Evolutionary conservation across 1,284 basidiomycete species (phyloP).

Genomic region (Coniophora puteana): DNA sequence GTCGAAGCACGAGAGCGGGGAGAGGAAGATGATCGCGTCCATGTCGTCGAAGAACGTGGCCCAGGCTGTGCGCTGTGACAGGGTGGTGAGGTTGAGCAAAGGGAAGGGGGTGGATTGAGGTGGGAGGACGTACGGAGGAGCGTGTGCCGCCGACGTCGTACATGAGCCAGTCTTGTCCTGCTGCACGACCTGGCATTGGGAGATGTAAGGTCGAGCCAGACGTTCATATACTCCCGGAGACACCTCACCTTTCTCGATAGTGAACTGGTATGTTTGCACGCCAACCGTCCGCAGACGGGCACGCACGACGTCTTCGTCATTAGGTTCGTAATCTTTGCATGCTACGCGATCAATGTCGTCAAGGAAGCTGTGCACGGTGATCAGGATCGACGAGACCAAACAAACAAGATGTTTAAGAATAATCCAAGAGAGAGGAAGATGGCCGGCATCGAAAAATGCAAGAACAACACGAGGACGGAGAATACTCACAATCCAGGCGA

Average conservation of each 20-base stretch:
- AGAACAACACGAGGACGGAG: background rate
- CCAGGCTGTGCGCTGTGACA: conserved; percentile 59
- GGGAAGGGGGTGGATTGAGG: conserved; percentile 3
- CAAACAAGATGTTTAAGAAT: conserved; percentile 2
- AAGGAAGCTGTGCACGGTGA: conserved; percentile 42
- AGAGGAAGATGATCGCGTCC: conserved; percentile 70
- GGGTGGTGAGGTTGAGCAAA: conserved; percentile 5
- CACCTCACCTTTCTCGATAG: conserved; percentile 58
- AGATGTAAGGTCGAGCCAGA: too few relatives aligned
- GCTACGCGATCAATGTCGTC: conserved; percentile 65
- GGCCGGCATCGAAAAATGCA: conserved; percentile 1
- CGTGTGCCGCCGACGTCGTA: conserved; percentile 75
- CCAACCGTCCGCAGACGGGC: conserved; percentile 69
- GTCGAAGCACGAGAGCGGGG: conserved; percentile 68
- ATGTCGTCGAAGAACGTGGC: conserved; percentile 73
- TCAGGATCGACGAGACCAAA: background rate
- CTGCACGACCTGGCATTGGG: too few relatives aligned
- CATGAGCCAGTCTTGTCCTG: conserved; percentile 58
- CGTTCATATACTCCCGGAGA: conserved; percentile 26
- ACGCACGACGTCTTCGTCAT: conserved; percentile 68
- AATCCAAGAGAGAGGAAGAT: conserved; percentile 4
- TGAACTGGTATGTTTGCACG: conserved; percentile 68
- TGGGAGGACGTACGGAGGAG: conserved; percentile 47
- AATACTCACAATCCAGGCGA: conserved; percentile 64
- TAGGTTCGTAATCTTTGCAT: conserved; percentile 53